Evolutionary conservation across 805 yeast genomes (phyloP).

Genomic region (Spathaspora gorwiae): DNA sequence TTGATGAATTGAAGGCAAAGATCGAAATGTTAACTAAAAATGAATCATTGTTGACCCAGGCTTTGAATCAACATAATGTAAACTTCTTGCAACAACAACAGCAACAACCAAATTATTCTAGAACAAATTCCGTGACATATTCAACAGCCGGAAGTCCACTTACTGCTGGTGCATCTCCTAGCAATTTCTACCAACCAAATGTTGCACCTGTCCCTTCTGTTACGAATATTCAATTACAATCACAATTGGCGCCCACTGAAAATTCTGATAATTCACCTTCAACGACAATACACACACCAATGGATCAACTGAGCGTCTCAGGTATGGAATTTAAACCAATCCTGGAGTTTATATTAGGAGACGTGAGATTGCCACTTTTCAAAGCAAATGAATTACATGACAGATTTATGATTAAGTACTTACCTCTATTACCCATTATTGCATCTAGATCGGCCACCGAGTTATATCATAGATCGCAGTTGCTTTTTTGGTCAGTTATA

Average conservation of each 20-base stretch:
- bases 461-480: conserved; percentile 75
- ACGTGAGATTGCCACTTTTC: conserved; percentile 58
- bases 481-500: conserved; percentile 88
- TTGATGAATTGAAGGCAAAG: conserved; percentile 71
- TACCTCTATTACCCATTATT: conserved; percentile 78
- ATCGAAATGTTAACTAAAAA: conserved; percentile 60
- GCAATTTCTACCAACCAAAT: not conserved
- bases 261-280: conserved; percentile 28
- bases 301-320: not conserved
- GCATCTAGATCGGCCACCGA: conserved; percentile 67
- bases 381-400: conserved; percentile 73
- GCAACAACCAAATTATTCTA: conserved; percentile 3
- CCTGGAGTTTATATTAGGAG: conserved; percentile 71
- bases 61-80: conserved; percentile 43
- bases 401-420: conserved; percentile 58
- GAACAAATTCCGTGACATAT: not conserved
- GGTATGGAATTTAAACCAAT: conserved; percentile 16
- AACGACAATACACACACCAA: conserved; percentile 6
- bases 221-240: conserved; percentile 4
- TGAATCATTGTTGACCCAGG: conserved; percentile 65
- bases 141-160: not conserved
- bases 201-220: not conserved
- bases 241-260: conserved; percentile 6
- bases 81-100: conserved; percentile 23
- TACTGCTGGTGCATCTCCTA: not conserved